These are phyloP conservation scores for Lachancea meyersii DNA, from an alignment of 805 yeast species.

Conservation along the genomic window DNA sequence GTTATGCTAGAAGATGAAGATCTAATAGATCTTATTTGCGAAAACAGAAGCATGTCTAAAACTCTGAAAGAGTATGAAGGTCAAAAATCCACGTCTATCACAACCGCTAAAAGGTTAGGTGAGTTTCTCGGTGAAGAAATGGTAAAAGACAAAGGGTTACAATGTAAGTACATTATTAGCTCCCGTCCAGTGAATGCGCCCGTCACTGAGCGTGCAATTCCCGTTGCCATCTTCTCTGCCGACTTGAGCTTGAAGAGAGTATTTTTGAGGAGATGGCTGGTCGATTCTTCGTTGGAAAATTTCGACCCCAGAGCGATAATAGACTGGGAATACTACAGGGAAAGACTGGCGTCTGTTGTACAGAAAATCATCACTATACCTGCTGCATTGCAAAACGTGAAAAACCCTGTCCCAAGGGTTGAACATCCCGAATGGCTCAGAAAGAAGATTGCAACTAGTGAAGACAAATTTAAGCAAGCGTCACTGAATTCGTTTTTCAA, in stretches of 20 bases:
- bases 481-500: slow-evolving; percentile 54
- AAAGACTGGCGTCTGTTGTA: slow-evolving; percentile 84
- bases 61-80: slow-evolving; percentile 80
- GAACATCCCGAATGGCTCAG: slow-evolving; percentile 91
- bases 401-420: slow-evolving; percentile 92
- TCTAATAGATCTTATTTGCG: slow-evolving; percentile 89
- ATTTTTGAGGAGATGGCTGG: slow-evolving; percentile 80
- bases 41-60: slow-evolving; percentile 91
- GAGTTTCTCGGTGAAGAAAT: slow-evolving; percentile 93
- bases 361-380: slow-evolving; percentile 96
- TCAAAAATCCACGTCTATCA: slow-evolving; percentile 91
- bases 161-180: slow-evolving; percentile 89
- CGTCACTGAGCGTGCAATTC: slow-evolving; percentile 92
- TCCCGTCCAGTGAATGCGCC: slow-evolving; percentile 79
- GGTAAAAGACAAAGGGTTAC: slow-evolving; percentile 94
- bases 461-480: slow-evolving; percentile 68
- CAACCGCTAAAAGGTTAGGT: slow-evolving; percentile 89
- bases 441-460: slow-evolving; percentile 50
- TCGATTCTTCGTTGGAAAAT: slow-evolving; percentile 65
- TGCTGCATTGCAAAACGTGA: slow-evolving; percentile 84
- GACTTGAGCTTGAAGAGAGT: slow-evolving; percentile 62
- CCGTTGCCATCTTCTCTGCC: slow-evolving; percentile 91
- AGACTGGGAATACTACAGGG: slow-evolving; percentile 91
- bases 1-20: slow-evolving; percentile 87
- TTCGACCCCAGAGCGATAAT: slow-evolving; percentile 85